These are phyloP conservation scores for Ceratorhiza oryzae-sativae DNA, from an alignment of 1,284 basidiomycete species.

Conservation along the genomic window DNA sequence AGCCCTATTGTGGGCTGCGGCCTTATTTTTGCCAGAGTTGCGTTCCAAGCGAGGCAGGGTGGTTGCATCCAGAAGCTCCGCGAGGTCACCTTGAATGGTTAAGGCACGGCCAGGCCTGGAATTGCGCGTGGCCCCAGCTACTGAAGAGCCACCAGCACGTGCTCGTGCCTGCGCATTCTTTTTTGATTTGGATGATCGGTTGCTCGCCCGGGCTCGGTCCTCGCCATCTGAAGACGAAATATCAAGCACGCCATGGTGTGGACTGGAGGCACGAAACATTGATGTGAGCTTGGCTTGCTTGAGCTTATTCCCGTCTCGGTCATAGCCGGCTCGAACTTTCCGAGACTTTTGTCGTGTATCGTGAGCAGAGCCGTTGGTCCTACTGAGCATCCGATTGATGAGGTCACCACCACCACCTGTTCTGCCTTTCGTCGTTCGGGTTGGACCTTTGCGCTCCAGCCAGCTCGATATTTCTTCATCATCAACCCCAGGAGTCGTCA, in stretches of 20 bases:
- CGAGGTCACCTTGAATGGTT: constrained; percentile 16
- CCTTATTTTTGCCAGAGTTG: neutral
- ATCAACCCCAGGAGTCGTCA: neutral
- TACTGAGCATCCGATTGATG: constrained; percentile 31
- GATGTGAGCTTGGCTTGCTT: constrained; percentile 36
- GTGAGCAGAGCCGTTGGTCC: constrained; percentile 2
- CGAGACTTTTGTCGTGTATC: neutral
- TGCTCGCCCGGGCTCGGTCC: neutral
- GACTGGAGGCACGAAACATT: constrained; percentile 32
- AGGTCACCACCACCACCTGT: constrained; percentile 23
- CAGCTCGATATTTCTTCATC: constrained; percentile 35
- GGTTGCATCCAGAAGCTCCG: constrained; percentile 30
- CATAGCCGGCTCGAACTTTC: constrained; percentile 16
- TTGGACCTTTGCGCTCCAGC: constrained; percentile 6
- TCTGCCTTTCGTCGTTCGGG: neutral
- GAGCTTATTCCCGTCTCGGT: constrained; percentile 18
- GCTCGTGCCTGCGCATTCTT: neutral
- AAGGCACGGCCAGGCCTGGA: constrained; percentile 1
- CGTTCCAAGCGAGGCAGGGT: neutral
- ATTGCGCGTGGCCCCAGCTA: too few species aligned
- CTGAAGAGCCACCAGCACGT: neutral
- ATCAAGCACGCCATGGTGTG: neutral
- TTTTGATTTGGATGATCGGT: neutral
- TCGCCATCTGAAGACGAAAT: constrained; percentile 17
- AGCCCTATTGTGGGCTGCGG: constrained; percentile 14